Percentiles rank a stretch among this genome's conserved stretches.
Conservation (phyloP, 1,139 yeast genomes). For the Eremothecium cymbalariae region DNA sequence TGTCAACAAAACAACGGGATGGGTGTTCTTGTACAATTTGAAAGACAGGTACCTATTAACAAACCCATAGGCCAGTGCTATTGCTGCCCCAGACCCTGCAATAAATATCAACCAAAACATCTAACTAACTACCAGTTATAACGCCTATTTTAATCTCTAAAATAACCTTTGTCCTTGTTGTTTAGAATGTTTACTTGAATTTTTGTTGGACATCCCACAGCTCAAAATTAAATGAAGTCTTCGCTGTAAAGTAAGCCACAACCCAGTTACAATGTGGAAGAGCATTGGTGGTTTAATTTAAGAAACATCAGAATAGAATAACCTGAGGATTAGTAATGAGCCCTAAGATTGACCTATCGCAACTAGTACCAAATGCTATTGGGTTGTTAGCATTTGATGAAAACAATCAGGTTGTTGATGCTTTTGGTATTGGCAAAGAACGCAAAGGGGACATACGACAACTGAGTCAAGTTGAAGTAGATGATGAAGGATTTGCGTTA, state of each 20-base stretch:
- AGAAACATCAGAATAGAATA: too few relatives aligned
- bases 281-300: too few relatives aligned
- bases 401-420: conserved; percentile 26
- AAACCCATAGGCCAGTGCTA: conserved; percentile 15
- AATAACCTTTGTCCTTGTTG: too few relatives aligned
- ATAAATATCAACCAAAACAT: conserved; percentile 10
- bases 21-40: conserved; percentile 23
- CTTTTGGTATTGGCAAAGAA: conserved; percentile 28
- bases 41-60: conserved; percentile 27
- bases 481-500: conserved; percentile 23
- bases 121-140: background rate
- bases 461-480: conserved; percentile 20
- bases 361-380: conserved; percentile 20
- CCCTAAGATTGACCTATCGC: conserved; percentile 9
- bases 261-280: too few relatives aligned
- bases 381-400: conserved; percentile 30
- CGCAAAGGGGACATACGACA: conserved; percentile 22
- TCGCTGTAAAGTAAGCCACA: too few relatives aligned
- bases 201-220: too few relatives aligned
- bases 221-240: too few relatives aligned
- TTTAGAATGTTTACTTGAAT: too few relatives aligned
- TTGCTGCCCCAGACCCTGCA: conserved; percentile 7
- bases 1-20: conserved; percentile 19
- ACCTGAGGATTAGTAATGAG: conserved; percentile 6
- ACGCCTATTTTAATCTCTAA: too few relatives aligned